Evolutionary conservation across 2,329 filamentous ascomycete genomes (phyloP), one percentile per base, ranked within the genome.

Genomic region (Pyrenochaeta sp.): DNA sequence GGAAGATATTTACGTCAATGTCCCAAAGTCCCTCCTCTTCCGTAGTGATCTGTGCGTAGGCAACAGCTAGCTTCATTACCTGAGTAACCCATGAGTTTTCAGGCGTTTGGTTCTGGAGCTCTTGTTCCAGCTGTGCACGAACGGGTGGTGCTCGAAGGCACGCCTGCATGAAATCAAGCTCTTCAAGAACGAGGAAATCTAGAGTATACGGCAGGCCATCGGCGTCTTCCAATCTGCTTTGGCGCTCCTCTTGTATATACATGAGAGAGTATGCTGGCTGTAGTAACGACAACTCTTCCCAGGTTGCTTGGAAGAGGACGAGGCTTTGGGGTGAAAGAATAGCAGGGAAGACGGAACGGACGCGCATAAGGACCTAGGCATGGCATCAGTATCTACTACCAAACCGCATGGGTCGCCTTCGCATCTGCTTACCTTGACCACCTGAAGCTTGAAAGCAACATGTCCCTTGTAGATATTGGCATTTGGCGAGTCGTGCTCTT

Each of bases 1-100:
- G 84, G 78, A 96, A 99, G 2, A 99, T 86, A 57, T 96, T 98
- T 66, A 96, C 91, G 77, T 99, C 95, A 62, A 97, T 92, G 68
- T 97, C 92, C 95, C 95, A 99, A 9, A 99, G 80, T 7, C 91
- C 92, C 79, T 97, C 92, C 73, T 98, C 95, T 76, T 99, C 95
- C 28, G 88, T 89, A 1, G 91, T 93, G 68, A 99, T 96, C 65
- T 94, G 92, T 12, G 93, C 90, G 78, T 96, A 98, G 1, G 89
- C 88, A 22, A 93, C 88, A 9, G 93, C 87, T 64, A 97, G 85
- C 74, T 90, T 91, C 87, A 97, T 91, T 22, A 97, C 88, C 70
- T 97, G 91, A 34, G 91, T 85, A 65, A 97, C 85, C 94, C 94
- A 98, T 1, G 89, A 88, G 27, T 65, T 64, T 27, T 70, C 66